A percentile compares a stretch with the other conserved stretches of the same genome.
Conservation (phyloP, 2,329 filamentous ascomycete species). For the Lachnum nothofagi region DNA sequence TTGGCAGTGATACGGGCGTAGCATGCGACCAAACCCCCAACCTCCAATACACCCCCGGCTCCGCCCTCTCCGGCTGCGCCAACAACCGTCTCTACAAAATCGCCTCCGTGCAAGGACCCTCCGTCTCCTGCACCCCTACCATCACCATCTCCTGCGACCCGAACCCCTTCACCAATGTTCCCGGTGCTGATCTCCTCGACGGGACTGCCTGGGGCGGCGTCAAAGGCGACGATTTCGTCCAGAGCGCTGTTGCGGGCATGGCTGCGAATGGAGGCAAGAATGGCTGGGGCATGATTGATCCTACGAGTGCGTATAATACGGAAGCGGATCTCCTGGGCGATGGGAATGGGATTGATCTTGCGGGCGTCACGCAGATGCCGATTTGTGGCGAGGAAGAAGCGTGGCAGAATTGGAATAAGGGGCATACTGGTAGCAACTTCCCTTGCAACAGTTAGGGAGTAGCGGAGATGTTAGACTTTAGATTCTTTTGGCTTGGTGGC, state of each 20-base stretch:
- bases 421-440: not conserved
- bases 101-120: not conserved
- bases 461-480: no score
- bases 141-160: not conserved
- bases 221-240: conserved; percentile 27
- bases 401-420: not conserved
- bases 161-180: not conserved
- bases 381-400: not conserved
- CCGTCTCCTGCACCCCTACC: not conserved
- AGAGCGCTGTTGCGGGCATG: not conserved
- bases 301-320: not conserved
- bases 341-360: not conserved
- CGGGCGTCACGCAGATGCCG: not conserved
- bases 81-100: not conserved
- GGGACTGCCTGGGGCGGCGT: conserved; percentile 26
- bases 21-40: not conserved
- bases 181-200: conserved; percentile 29
- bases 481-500: no score
- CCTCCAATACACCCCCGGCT: not conserved
- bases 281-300: not conserved
- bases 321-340: not conserved
- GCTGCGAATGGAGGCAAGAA: not conserved
- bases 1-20: not conserved
- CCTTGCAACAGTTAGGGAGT: not conserved
- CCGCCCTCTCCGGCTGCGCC: not conserved